Evolutionary conservation across 2,329 filamentous ascomycete species (phyloP), one percentile per base, ranked within the genome.

Genomic region (Eutypella sp.): DNA sequence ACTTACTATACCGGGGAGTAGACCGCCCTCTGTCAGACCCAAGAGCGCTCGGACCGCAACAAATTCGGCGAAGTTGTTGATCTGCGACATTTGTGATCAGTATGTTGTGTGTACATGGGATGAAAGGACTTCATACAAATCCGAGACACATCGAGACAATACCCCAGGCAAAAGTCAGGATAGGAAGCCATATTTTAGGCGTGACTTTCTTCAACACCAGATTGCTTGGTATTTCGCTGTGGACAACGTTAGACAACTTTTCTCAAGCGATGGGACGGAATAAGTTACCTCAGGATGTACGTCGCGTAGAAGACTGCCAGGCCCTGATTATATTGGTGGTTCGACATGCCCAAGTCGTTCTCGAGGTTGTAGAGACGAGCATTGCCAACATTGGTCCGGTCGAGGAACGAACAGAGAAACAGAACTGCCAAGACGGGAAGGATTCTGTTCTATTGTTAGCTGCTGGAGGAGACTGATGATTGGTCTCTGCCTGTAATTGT

Each of bases 311-410:
- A 86, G 2, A 83, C 77, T 11, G 79, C 74, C 24, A 87, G 67
- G 1, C 81, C 82, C 36, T 79, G 75, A 40, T 81, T 78, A 61
- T 85, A 87, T 57, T 87, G 79, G 45, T 72, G 66, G 47, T 82
- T 77, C 5, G 67, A 76, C 51, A 88, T 79, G 38, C 67, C 59
- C 2, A 85, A 61, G 55, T 82, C 78, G 1, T 67, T 53, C 53
- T 84, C 78, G 13, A 88, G 70, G 1, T 79, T 77, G 42, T 84
- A 72, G 8, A 87, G 79, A 49, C 81, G 81, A 20, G 83, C 84
- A 57, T 87, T 87, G 31, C 84, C 84, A 31, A 87, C 81, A 58
- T 87, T 88, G n/a, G 83, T 85, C 36, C 85, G 75, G 62, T 87
- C 84, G 41, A 78, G 69, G 49, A 76, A 76, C 1, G 81, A 85